A percentile compares a stretch with the other conserved stretches of the same genome.
phyloP scores from a whole-genome alignment of 306 rosid species.

The Rosa multiflora region DNA sequence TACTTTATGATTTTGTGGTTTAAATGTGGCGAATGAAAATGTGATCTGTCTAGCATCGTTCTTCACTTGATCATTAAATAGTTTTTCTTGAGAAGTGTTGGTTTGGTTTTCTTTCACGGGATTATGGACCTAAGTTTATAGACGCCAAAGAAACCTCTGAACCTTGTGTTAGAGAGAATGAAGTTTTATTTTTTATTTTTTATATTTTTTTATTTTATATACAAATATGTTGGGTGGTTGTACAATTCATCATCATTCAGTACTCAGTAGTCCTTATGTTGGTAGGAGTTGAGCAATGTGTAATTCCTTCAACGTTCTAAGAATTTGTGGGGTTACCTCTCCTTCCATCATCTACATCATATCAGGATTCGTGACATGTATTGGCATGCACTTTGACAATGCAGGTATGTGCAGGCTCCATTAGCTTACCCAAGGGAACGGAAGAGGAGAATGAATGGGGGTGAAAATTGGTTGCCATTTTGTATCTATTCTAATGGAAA shows the following conservation, averaged over 20 bases:
- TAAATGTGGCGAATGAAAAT: neutral
- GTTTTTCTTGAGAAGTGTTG: neutral
- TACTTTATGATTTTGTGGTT: neutral
- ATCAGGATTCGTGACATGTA: neutral
- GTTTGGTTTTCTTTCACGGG: neutral
- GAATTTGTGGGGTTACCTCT: neutral
- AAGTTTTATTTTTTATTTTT: neutral
- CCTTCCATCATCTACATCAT: neutral
- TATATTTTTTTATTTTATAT: neutral
- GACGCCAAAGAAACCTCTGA: neutral
- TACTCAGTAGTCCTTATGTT: too few relatives aligned
- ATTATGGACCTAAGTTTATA: neutral
- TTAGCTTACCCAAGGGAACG: constrained; percentile 88
- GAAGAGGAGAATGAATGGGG: constrained; percentile 87
- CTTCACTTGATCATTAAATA: neutral
- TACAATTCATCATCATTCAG: neutral
- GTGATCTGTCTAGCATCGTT: neutral
- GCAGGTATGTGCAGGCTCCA: constrained; percentile 87
- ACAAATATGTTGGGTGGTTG: neutral
- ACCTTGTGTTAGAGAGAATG: neutral
- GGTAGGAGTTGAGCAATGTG: neutral
- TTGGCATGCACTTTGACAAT: constrained; percentile 12
- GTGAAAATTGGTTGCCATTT: constrained; percentile 85
- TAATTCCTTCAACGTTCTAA: neutral
- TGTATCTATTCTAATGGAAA: constrained; percentile 57